A percentile compares a stretch with the other conserved stretches of the same genome.
These are phyloP conservation scores for Lactarius hengduanensis DNA, from an alignment of 768 basidiomycete species.

Conservation along the genomic window DNA sequence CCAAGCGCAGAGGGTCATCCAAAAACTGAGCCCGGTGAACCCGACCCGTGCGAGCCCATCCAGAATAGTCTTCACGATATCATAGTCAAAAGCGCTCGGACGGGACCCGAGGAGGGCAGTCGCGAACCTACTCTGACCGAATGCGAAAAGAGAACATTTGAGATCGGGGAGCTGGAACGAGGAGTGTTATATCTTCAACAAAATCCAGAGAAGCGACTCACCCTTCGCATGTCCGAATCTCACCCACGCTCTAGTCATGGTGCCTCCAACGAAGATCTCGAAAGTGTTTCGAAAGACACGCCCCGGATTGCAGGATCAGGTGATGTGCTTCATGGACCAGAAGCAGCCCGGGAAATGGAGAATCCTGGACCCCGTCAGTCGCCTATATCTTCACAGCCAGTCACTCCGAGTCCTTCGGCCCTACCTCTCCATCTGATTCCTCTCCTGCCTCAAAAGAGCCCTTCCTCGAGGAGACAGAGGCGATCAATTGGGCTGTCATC, in stretches of 20 bases:
- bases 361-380: background rate
- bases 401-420: background rate
- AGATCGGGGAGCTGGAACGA: constrained; percentile 4
- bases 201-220: background rate
- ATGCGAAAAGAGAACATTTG: constrained; percentile 10
- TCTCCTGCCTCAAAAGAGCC: background rate
- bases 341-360: constrained; percentile 5
- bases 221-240: background rate
- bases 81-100: constrained; percentile 6
- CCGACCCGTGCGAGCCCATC: constrained; percentile 1
- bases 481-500: background rate
- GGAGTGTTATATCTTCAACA: constrained; percentile 10
- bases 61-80: constrained; percentile 10
- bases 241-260: background rate
- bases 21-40: constrained; percentile 8
- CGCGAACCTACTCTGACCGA: background rate
- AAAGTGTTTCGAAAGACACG: background rate
- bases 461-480: background rate
- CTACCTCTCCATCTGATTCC: constrained; percentile 10
- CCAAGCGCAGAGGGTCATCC: background rate
- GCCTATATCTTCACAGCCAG: background rate
- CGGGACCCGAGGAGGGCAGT: constrained; percentile 1
- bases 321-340: background rate
- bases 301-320: background rate
- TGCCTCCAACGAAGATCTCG: background rate